A percentile compares a stretch with the other conserved stretches of the same genome.
These are phyloP conservation scores for Sinapis alba DNA, from an alignment of 441 rosid genomes.

Conservation along the genomic window DNA sequence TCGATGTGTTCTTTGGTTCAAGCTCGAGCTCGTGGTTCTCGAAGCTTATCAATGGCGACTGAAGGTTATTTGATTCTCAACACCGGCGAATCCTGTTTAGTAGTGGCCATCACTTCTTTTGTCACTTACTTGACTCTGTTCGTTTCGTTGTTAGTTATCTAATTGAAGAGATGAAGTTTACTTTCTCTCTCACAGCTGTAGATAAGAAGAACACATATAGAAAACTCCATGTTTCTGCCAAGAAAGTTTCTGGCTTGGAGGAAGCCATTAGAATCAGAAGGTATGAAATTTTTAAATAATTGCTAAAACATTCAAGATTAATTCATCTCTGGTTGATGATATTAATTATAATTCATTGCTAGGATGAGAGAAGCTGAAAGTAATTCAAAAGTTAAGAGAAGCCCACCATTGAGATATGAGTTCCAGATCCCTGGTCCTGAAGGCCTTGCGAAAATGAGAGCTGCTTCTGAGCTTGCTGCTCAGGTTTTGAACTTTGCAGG, in stretches of 20 bases:
- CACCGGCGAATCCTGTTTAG: too few species aligned
- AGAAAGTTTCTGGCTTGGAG: conserved; percentile 62
- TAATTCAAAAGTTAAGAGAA: conserved; percentile 46
- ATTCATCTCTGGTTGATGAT: neutral
- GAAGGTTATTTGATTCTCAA: too few species aligned
- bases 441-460: conserved; percentile 69
- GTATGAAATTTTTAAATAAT: conserved; percentile 32
- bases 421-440: conserved; percentile 73
- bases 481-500: conserved; percentile 79
- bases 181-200: too few species aligned
- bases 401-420: conserved; percentile 69
- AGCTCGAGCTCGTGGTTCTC: too few species aligned
- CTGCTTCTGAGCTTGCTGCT: conserved; percentile 93
- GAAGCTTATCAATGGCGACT: too few species aligned
- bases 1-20: too few species aligned
- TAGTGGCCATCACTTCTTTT: too few species aligned
- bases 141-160: too few species aligned
- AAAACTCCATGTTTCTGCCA: conserved; percentile 48
- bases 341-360: neutral
- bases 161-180: too few species aligned
- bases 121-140: too few species aligned
- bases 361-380: conserved; percentile 66
- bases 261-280: conserved; percentile 77
- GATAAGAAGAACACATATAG: conserved; percentile 39
- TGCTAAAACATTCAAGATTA: neutral